Percentiles rank a stretch among this genome's conserved stretches.
These are phyloP conservation scores for Podospora tetraspora DNA, from an alignment of 495 filamentous ascomycete species.

Conservation along the genomic window DNA sequence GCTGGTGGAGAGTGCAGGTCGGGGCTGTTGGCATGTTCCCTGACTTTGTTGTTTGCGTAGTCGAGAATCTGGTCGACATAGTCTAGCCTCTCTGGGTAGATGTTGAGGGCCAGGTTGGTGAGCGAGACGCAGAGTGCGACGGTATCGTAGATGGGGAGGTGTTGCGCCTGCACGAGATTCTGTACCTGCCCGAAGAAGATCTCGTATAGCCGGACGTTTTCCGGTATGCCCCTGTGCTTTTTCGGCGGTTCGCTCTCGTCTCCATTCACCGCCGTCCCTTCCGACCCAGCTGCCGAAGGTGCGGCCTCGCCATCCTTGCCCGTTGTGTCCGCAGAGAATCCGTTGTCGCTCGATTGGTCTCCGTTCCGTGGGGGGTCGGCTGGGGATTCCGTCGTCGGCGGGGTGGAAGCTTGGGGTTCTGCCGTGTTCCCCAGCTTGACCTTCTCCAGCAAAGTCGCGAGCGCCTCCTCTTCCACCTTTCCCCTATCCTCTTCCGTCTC, in stretches of 20 bases:
- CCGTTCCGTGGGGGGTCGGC: constrained; percentile 13
- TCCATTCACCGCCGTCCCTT: constrained; percentile 36
- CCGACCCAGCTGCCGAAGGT: constrained; percentile 39
- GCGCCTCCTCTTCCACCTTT: constrained; percentile 78
- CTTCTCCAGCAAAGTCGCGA: constrained; percentile 67
- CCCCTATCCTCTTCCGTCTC: constrained; percentile 64
- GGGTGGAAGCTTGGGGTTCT: constrained; percentile 20
- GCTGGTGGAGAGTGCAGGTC: constrained; percentile 84
- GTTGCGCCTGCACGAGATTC: constrained; percentile 82
- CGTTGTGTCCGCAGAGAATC: constrained; percentile 18
- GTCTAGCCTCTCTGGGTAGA: constrained; percentile 86
- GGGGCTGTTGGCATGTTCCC: constrained; percentile 85
- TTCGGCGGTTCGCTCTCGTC: constrained; percentile 38
- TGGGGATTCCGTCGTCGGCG: constrained; percentile 15
- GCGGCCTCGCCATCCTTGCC: constrained; percentile 34
- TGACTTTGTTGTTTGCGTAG: constrained; percentile 82
- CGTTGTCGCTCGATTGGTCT: constrained; percentile 19
- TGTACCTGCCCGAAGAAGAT: constrained; percentile 97
- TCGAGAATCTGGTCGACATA: constrained; percentile 92
- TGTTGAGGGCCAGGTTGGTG: constrained; percentile 86
- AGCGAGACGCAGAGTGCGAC: constrained; percentile 89
- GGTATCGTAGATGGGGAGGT: constrained; percentile 88
- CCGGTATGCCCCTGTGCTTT: constrained; percentile 66
- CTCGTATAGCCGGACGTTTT: constrained; percentile 86
- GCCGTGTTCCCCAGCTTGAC: constrained; percentile 63